Base-by-base conservation (phyloP, 108 stramenopile species). In the Pseudonitzschia multiseries region DNA sequence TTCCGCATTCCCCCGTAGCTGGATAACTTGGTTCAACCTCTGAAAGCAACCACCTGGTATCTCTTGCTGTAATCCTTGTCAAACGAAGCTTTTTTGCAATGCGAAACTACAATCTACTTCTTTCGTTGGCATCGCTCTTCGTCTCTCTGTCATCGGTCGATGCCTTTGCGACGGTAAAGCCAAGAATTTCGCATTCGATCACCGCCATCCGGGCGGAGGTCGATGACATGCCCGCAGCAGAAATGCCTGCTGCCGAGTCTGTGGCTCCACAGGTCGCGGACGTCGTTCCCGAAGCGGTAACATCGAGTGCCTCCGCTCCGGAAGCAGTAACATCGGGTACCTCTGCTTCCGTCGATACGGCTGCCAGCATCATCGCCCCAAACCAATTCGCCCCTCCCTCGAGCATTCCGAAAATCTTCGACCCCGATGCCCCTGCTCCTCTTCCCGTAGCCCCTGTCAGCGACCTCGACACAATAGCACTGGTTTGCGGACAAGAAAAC, bases 401-500 rank as follows among this genome's bases (percentile, higher is more conserved):
- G 1, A 24, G 2, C 24, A 9, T 51, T n/a, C 21, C 54, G 9
- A 56, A 22, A 56, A 2, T 56, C 54, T 24, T 56, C 54, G 54
- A 56, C 24, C 54, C 54, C 54, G 61, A 62, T 40, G 61, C n/a
- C 36, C 61, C 61, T 2, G 9, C 2, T 24, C 61, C 61, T 14
- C 61, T 29, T 33, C 61, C 61, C 36, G n/a, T 41, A 14, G 32
- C 66, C 22, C 46, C 76, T 2, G 52, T 72, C 14, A 53, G 41
- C 22, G 82, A 83, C 72, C 54, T 79, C 48, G 71, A 82, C 61
- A 79, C 87, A 12, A 80, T 93, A 28, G 87, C 83, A 8, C 79
- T 95, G n/a, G 94, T 93, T 4, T 80, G 83, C 21, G 91, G 94
- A 27, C 94, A 95, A 75, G 94, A 95, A 78, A 95, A 86, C 61